Percentiles rank a stretch among this genome's conserved stretches.
Conservation (phyloP, 2,329 filamentous ascomycete genomes). For the Lachnellula subtilissima region DNA sequence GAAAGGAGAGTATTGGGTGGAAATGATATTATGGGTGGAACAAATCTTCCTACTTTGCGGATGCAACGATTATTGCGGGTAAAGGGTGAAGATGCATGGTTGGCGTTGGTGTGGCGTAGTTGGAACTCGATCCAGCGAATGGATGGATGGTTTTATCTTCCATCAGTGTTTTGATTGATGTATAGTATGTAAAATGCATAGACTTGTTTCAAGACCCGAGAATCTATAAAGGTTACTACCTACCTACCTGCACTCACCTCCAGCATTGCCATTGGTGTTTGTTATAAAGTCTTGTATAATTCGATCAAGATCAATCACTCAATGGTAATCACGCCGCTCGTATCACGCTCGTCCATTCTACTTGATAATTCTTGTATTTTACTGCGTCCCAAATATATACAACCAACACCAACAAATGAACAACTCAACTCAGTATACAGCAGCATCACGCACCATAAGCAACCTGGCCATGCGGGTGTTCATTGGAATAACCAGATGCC, state of each 20-base stretch:
- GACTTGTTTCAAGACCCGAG: slow-evolving; percentile 2
- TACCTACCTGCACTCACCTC: too few relatives aligned
- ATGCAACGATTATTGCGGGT: slow-evolving; percentile 1
- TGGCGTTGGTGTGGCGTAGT: slow-evolving; percentile 23
- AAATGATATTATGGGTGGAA: not conserved
- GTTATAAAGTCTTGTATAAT: too few relatives aligned
- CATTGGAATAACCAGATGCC: slow-evolving; percentile 55
- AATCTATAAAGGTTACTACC: not conserved
- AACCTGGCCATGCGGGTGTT: slow-evolving; percentile 28
- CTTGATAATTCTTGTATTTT: slow-evolving; percentile 25
- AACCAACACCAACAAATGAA: slow-evolving; percentile 27
- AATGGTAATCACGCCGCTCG: not conserved
- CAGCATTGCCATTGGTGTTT: too few relatives aligned
- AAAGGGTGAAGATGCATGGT: slow-evolving; percentile 20
- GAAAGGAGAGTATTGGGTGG: slow-evolving; percentile 27
- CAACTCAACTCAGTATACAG: slow-evolving; percentile 23
- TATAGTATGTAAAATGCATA: slow-evolving; percentile 22
- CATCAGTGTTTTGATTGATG: slow-evolving; percentile 7
- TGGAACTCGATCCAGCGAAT: slow-evolving; percentile 22
- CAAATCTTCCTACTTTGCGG: not conserved
- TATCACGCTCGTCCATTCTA: slow-evolving; percentile 6
- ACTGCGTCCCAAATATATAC: slow-evolving; percentile 30
- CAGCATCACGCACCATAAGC: slow-evolving; percentile 28
- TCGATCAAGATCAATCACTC: too few relatives aligned
- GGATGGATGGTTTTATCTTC: slow-evolving; percentile 5